Evolutionary conservation across 2,329 filamentous ascomycete genomes (phyloP), one percentile per base, ranked within the genome.

Genomic region (Zasmidium citrigriseum): DNA sequence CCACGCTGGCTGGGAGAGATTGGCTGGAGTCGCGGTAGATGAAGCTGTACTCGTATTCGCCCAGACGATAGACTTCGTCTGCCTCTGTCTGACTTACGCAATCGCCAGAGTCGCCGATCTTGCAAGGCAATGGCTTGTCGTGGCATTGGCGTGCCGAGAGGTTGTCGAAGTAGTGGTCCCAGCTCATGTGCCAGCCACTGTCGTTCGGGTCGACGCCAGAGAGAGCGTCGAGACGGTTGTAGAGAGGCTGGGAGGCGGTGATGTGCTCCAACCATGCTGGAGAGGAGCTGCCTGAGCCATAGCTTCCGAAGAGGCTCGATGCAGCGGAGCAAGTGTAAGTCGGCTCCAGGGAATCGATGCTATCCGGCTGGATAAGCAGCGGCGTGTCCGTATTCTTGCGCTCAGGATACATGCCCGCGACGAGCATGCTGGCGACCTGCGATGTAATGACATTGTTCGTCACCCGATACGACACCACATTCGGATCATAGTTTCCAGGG

Each of bases 111-210:
- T 82, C 79, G 60, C 80, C 80, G 54, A 62, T 72, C 61, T 82
- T 84, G 75, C 90, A 93, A 0, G 90, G 90, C 0, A 93, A 77
- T 0, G 89, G 83, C 67, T 89, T 90, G 18, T 74, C 77, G 69
- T 95, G 90, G 72, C 90, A 95, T 70, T 91, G 87, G 0, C 90
- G 82, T 0, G 90, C 87, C 0, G 89, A 91, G 1, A 95, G 81
- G 68, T 92, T 95, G 72, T 95, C 91, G 67, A 87, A 95, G 76
- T 95, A 95, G 73, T 92, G 90, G 69, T 95, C 91, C 67, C 89
- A 87, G 54, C 82, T 87, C 44, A 75, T 80, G 68, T 93, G 89
- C 78, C 90, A 95, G 2, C 80, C 87, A 0, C 70, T 68, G 59
- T 86, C 82, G 29, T 73, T 73, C 0, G 78, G 61, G 0, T 81